Percentiles rank a stretch among this genome's conserved stretches.
These are phyloP conservation scores for Melaleuca alternifolia DNA, from an alignment of 345 rosid species.

Conservation along the genomic window DNA sequence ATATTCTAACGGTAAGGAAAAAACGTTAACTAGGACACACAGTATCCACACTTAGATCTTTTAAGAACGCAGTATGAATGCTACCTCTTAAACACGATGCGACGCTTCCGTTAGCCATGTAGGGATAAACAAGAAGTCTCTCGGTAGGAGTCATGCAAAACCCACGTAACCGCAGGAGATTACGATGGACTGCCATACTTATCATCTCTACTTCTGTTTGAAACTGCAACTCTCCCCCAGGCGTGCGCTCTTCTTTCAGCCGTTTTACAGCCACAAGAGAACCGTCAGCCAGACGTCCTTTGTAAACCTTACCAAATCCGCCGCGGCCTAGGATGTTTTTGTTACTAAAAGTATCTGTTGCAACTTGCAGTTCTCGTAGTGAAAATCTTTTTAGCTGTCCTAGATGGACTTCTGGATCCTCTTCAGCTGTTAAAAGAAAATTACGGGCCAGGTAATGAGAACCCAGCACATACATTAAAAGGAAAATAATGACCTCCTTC, in stretches of 20 bases:
- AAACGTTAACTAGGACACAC: neutral
- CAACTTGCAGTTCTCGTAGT: conserved; percentile 87
- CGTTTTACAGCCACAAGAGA: conserved; percentile 91
- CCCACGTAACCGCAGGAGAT: conserved; percentile 82
- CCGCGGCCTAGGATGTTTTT: conserved; percentile 94
- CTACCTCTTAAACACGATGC: conserved; percentile 94
- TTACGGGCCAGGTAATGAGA: neutral
- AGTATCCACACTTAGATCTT: neutral
- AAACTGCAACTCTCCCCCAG: conserved; percentile 97
- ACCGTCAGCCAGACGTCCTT: conserved; percentile 90
- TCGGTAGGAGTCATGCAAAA: conserved; percentile 99
- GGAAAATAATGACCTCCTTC: neutral
- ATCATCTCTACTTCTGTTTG: conserved; percentile 99
- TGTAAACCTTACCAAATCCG: conserved; percentile 95
- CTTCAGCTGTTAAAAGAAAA: conserved; percentile 64
- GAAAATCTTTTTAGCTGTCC: conserved; percentile 98
- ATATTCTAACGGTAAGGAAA: neutral
- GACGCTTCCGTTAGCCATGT: conserved; percentile 99
- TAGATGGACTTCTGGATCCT: conserved; percentile 94
- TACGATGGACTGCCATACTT: conserved; percentile 98
- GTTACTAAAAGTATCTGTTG: conserved; percentile 87
- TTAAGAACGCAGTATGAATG: neutral
- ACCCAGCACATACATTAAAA: neutral
- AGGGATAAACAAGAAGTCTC: conserved; percentile 87
- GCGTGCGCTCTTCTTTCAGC: conserved; percentile 94